Conservation (phyloP, 1,139 yeast species). For the Pichia sp. region DNA sequence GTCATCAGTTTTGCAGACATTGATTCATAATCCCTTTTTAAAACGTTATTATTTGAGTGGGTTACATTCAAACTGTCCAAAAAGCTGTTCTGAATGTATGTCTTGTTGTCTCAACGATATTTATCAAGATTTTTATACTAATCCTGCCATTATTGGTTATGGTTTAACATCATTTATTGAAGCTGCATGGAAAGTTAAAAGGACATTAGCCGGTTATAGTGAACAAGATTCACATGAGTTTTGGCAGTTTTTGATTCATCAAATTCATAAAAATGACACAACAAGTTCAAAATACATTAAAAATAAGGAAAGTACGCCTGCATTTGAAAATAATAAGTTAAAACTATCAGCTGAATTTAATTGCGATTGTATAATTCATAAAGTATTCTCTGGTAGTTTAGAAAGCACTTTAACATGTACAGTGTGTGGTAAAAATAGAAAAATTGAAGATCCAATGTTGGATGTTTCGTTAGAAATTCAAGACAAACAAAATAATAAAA, state of each 20-base stretch:
- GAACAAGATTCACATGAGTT: constrained; percentile 99
- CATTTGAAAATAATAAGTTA: constrained; percentile 5
- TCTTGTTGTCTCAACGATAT: constrained; percentile 81
- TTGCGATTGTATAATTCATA: constrained; percentile 78
- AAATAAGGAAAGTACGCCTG: constrained; percentile 21
- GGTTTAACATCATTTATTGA: constrained; percentile 69
- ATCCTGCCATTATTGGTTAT: constrained; percentile 52
- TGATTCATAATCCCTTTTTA: constrained; percentile 82
- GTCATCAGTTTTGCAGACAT: constrained; percentile 80
- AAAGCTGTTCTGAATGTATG: constrained; percentile 48
- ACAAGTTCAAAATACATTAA: constrained; percentile 13
- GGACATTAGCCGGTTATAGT: constrained; percentile 84
- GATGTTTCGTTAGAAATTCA: constrained; percentile 77
- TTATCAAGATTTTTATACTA: constrained; percentile 57
- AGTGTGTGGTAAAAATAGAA: constrained; percentile 57
- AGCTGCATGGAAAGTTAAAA: constrained; percentile 80
- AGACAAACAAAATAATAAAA: constrained; percentile 20
- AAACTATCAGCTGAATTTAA: constrained; percentile 1
- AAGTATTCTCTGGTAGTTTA: constrained; percentile 68
- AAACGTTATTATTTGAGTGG: constrained; percentile 72
- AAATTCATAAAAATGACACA: constrained; percentile 55
- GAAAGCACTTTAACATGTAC: constrained; percentile 71
- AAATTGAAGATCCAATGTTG: constrained; percentile 81
- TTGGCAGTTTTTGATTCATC: constrained; percentile 84
- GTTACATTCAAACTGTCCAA: constrained; percentile 44